These are phyloP conservation scores for Acanthamoeba triangularis DNA, from an alignment of 208 protist genomes.

Conservation along the genomic window DNA sequence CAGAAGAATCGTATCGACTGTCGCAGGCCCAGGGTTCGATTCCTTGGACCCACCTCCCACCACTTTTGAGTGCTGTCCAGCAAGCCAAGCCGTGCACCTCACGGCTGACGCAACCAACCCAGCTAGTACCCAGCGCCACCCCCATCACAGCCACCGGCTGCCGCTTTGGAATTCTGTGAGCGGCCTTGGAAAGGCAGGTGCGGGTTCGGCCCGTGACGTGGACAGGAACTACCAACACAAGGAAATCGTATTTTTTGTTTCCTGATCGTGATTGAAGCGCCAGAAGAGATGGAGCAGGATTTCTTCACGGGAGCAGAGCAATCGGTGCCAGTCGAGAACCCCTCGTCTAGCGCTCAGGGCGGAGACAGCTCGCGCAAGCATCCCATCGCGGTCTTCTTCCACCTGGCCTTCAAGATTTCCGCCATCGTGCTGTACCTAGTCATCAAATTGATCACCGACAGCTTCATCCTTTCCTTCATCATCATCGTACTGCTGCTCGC, in stretches of 20 bases:
- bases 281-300: constrained; percentile 43
- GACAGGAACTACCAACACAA: not conserved
- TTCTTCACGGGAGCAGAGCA: constrained; percentile 49
- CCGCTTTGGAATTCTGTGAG: too few relatives aligned
- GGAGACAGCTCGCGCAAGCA: constrained; percentile 30
- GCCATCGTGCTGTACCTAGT: constrained; percentile 94
- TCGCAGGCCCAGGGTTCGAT: too few relatives aligned
- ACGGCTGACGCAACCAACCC: too few relatives aligned
- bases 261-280: too few relatives aligned
- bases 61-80: too few relatives aligned
- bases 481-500: constrained; percentile 94
- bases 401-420: constrained; percentile 93
- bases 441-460: constrained; percentile 88
- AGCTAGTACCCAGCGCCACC: too few relatives aligned
- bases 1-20: too few relatives aligned
- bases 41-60: too few relatives aligned
- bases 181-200: too few relatives aligned
- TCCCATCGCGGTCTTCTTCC: constrained; percentile 91
- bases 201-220: not conserved
- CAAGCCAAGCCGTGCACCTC: too few relatives aligned
- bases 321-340: constrained; percentile 15
- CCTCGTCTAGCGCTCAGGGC: not conserved
- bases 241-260: not conserved
- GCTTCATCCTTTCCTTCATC: constrained; percentile 93
- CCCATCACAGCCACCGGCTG: too few relatives aligned